Evolutionary conservation across 371 early-diverging fungal genomes (phyloP).

Genomic region (Mucor circinelloides): DNA sequence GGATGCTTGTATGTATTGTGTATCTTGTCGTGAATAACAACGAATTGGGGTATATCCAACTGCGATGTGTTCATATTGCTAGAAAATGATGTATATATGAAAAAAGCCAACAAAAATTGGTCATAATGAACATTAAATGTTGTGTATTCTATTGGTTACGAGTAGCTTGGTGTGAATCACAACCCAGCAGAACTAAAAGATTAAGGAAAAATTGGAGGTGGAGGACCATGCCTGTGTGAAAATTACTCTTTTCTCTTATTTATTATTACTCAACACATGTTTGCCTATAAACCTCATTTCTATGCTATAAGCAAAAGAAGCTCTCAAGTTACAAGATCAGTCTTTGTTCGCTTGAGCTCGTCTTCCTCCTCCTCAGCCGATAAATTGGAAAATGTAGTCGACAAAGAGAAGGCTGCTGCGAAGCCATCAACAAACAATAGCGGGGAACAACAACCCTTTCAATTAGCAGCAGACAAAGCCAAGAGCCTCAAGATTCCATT

Average conservation of each 20-base stretch:
- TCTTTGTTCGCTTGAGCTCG: constrained; percentile 13
- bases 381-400: constrained; percentile 5
- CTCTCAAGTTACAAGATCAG: background rate
- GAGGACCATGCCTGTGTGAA: constrained; percentile 7
- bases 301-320: background rate
- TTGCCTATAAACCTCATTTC: constrained; percentile 8
- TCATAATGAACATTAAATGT: background rate
- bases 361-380: constrained; percentile 19
- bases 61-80: constrained; percentile 15
- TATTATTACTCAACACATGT: constrained; percentile 11
- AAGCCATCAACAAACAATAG: background rate
- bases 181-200: constrained; percentile 5
- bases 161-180: background rate
- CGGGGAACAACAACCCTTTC: constrained; percentile 3
- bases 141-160: background rate
- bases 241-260: background rate
- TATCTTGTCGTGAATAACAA: constrained; percentile 54
- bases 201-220: too few relatives aligned
- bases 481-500: constrained; percentile 22
- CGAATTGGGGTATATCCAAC: constrained; percentile 51
- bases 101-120: background rate
- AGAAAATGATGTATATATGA: background rate
- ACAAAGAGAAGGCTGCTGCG: background rate
- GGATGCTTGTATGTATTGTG: constrained; percentile 55
- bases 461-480: background rate